Base-by-base conservation (phyloP, 2,329 filamentous ascomycete species). In the Ascochyta lentis region DNA sequence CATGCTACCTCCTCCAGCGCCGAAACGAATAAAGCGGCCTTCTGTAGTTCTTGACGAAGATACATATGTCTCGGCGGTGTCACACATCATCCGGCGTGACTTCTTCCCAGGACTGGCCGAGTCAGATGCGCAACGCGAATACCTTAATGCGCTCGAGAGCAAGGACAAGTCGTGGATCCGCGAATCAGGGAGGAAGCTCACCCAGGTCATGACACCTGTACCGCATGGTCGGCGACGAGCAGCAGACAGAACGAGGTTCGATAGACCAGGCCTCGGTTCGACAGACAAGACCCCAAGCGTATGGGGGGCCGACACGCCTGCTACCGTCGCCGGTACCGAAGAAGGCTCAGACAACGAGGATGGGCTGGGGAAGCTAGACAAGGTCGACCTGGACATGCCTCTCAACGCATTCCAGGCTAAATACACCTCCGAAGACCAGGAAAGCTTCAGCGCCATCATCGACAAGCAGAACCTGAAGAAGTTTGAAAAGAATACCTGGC, bases 341-440 rank as follows among this genome's bases (percentile, higher is more conserved):
- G 50, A 38, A 6, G 59, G 60, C 4, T 67, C 69, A 5, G 61
- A 66, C 6, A 59, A 60, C 2, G 68, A 69, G 0, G 62, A 71
- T 19, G 63, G 66, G 58, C 45, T 73, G 50, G 73, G 77, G 46
- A 79, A 77, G 54, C 78, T 78, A 49, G 78, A 79, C 54, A 76
- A 82, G 29, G 80, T 91, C 16, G 88, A 96, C 71, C 86, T 88
- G 38, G 89, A 88, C 65, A 86, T 98, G 81, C 92, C 89, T 56
- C 83, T 99, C 1, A 86, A 88, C 49, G 86, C 88, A 1, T 99
- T 97, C 68, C 95, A 99, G 71, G 84, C 90, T 3, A 94, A 91
- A 64, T 98, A 97, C 77, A 99, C 94, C 1, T 96, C 92, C 69
- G 95, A 99, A 76, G 95, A 99, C 74, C 98, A 98, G 71, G 95